Evolutionary conservation across 768 basidiomycete species (phyloP), one percentile per base, ranked within the genome.

Genomic region (Lactarius trivialis): DNA sequence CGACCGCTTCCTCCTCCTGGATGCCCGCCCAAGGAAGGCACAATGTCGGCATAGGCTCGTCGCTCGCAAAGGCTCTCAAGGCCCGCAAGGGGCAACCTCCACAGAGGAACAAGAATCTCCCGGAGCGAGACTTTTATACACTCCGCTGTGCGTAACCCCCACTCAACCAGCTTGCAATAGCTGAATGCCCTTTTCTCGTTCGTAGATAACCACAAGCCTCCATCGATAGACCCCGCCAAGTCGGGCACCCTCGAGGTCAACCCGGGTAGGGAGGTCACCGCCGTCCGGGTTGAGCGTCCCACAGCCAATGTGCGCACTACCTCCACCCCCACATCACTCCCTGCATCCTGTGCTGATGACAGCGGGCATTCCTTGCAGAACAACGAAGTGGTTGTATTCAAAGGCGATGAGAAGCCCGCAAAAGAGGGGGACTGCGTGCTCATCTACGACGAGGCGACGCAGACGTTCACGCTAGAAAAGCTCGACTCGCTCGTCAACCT

Each of bases 381-480:
- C 3, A 79, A 78, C 19, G 83, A 87, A 61, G 78, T 70, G 14
- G 78, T 84, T 67, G 68, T 81, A 39, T 91, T 84, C 68, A 75
- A 73, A 41, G 89, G 89, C 3, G 68, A 69, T 8, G 88, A 88
- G 68, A 75, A 75, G 17, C 72, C 80, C 1, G 79, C 85, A 7
- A 87, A 83, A 70, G 87, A 90, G 51, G 78, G 79, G 67, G 88
- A 91, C 55, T 93, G 90, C 65, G 82, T 91, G 7, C 77, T 93
- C 43, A 86, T 92, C 50, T 92, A 85, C 68, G 89, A 93, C 70
- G 88, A 89, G 69, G 86, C 83, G 58, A 77, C 81, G 19, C 65
- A 67, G 60, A 51, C 65, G 8, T 60, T 63, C 50, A 48, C 60
- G 54, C 61, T 63, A 33, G 61, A 68, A 57, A 68, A 68, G 39